Evolutionary conservation across 306 rosid species (phyloP), one percentile per base, ranked within the genome.

Genomic region (Hylodesmum podocarpum): DNA sequence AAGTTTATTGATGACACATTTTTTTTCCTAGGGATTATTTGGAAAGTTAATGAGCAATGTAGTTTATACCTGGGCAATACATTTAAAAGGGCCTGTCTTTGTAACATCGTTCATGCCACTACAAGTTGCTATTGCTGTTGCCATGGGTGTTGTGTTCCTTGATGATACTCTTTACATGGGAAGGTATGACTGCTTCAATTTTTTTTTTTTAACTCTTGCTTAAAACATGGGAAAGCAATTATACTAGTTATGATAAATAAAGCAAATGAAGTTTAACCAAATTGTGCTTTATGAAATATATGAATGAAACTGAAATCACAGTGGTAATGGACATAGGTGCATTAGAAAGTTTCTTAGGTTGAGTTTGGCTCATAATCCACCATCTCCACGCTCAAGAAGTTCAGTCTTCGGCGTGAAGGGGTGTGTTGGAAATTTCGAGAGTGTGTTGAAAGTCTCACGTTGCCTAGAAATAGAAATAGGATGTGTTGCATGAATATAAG

Each of bases 101-200:
- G 76, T 73, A 43, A 87, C 95, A 14, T 89, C 91, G 88, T 94
- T 94, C 85, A 87, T 81, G 85, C 98, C 98, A 13, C 66, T 94
- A 43, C 85, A 93, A 13, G 85, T 91, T 70, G 96, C 89, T 44
- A 88, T 91, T 51, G 89, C 98, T n/a, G 84, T 89, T 55, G 87
- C 78, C 44, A 82, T 94, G 95, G 97, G 96, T 0, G 83, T 86
- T 49, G 25, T 84, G 12, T 89, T 91, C 82, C 96, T 94, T 10
- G 88, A 87, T 9, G 97, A 91, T 68, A 44, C 89, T 53, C 96
- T 94, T 58, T 19, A 86, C 69, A 86, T 91, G 28, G 98, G 97
- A 89, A 91, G 98, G 98, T 94, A 83, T 66, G 62, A 1, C 28
- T 25, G 41, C 9, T 21, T 69, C 50, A 50, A 41, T 37, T 27